These are phyloP conservation scores for Cyberlindnera misumaiensis DNA, from an alignment of 805 yeast species.

Conservation along the genomic window DNA sequence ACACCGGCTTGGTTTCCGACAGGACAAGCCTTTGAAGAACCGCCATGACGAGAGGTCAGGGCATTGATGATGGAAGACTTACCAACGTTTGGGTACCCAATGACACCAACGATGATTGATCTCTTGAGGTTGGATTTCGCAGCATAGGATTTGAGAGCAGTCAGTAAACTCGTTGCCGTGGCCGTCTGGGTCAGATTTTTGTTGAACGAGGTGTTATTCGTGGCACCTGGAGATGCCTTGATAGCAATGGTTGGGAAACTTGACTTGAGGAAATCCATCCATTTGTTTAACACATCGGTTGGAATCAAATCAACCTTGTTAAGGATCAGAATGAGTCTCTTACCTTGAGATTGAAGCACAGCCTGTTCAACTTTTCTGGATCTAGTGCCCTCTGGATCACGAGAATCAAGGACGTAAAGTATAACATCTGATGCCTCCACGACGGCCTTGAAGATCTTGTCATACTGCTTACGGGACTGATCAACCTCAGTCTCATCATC, in stretches of 20 bases:
- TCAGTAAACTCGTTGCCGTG: constrained; percentile 69
- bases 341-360: constrained; percentile 69
- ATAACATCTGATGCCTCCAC: constrained; percentile 90
- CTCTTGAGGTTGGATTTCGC: constrained; percentile 79
- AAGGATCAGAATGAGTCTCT: constrained; percentile 76
- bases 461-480: constrained; percentile 83
- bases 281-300: constrained; percentile 69
- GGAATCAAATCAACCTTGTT: constrained; percentile 95
- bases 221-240: constrained; percentile 70
- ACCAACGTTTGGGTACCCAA: constrained; percentile 97
- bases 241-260: constrained; percentile 91
- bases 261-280: constrained; percentile 74
- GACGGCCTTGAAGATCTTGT: constrained; percentile 87
- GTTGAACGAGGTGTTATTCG: constrained; percentile 62
- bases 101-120: constrained; percentile 87
- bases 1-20: constrained; percentile 98
- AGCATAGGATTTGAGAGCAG: constrained; percentile 81
- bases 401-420: constrained; percentile 90
- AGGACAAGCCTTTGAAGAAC: constrained; percentile 75
- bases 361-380: constrained; percentile 89
- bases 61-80: constrained; percentile 93
- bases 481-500: constrained; percentile 48
- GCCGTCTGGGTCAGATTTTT: constrained; percentile 63
- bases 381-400: constrained; percentile 95
- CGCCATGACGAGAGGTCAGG: constrained; percentile 73